Evolutionary conservation across 164 flowering plant genomes (phyloP), one percentile per base, ranked within the genome.

Genomic region (Vitis cinerea): DNA sequence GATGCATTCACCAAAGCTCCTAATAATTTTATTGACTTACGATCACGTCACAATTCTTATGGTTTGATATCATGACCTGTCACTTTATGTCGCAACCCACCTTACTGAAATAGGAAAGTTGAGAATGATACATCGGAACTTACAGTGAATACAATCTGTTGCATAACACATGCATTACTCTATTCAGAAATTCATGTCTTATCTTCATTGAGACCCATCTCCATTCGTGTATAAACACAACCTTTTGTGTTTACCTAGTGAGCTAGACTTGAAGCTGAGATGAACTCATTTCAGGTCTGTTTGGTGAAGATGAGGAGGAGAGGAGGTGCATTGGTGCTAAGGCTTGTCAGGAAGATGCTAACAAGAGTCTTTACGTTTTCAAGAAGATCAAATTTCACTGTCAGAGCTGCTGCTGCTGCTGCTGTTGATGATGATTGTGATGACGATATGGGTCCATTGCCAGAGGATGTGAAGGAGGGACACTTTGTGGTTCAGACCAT

Each of bases 401-500:
- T 16, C n/a, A 16, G n/a, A 12, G 59, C 8, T 55, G 17, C 59
- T 55, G n/a, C 16, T 55, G 58, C 58, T 55, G n/a, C 16, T 55
- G 27, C 27, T 23, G 27, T 23, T 23, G 27, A 23, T 23, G 59
- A 55, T 55, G 59, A 55, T 55, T 14, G n/a, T 55, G 59, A 8
- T 37, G 44, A n/a, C 27, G 27, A 23, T 23, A 23, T 23, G 27
- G 69, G 69, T 63, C 52, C 19, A 49, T 69, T 30, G 10, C 4
- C 27, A 6, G 59, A 69, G 27, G 63, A 54, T 23, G 66, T 63
- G 49, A 74, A 58, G 64, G 64, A 71, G 27, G 79, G 79, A 9
- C 75, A 67, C 54, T 76, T 75, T 71, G 78, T 63, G 60, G 79
- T 76, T 6, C 54, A 53, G 17, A 69, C 79, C 11, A 59, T 64